Evolutionary conservation across 805 yeast species (phyloP), one percentile per base, ranked within the genome.

Genomic region (Saccharomycopsis sp.): DNA sequence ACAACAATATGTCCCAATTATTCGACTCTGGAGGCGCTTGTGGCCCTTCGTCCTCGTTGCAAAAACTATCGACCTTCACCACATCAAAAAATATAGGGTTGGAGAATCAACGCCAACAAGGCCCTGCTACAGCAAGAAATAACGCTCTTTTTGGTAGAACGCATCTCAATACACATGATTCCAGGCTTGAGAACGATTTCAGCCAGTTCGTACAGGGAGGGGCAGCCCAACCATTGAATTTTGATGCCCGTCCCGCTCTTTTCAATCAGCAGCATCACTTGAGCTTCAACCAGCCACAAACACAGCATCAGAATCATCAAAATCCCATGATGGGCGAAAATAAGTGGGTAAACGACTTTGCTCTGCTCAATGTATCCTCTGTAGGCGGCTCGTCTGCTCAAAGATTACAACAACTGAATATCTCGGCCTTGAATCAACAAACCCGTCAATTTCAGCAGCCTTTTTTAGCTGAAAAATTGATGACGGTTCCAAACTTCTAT

Each of bases 1-100:
- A n/a, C 12, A 37, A 37, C n/a, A 44, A 16, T 12, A 44, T 44
- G 48, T 44, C 48, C 16, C 48, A 44, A 7, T 46, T 59, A 20
- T 57, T 59, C 21, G 51, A 53, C 24, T 51, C 51, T n/a, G 24
- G 59, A 14, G 62, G 52, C 9, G 29, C 58, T 3, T 57, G 62
- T 50, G 62, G 61, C 18, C 58, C 62, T 16, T 50, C 62, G 7
- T 52, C 37, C 15, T 41, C 55, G 8, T 51, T 60, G 9, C 54
- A 47, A 16, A 60, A 60, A 24, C 37, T 60, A 1, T 23, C 53
- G 14, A 52, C 24, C n/a, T 57, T 54, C 20, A 37, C 62, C 4
- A 60, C 21, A n/a, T 24, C 44, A 16, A 29, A 37, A 18, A 50
- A 51, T 9, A 34, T 50, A 9, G 23, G 18, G 2, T 41, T 47